Percentiles rank a stretch among this genome's conserved stretches.
phyloP scores from a whole-genome alignment of 2,329 filamentous ascomycete genomes.

The Aspergillus sp. region DNA sequence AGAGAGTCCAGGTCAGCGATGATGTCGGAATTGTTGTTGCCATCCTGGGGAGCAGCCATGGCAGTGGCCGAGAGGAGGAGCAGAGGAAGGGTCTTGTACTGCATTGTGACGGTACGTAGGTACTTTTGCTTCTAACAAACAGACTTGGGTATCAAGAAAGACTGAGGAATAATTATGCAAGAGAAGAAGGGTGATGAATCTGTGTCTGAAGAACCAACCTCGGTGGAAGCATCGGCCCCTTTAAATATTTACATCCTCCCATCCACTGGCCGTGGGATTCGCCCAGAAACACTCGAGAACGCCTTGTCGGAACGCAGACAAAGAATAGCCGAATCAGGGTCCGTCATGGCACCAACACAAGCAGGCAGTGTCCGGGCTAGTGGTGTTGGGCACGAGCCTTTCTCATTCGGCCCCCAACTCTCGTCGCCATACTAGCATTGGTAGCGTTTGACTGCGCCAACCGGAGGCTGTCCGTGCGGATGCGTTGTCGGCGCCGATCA shows the following conservation, averaged over 20 bases:
- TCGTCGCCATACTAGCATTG: background rate
- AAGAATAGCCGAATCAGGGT: too few relatives aligned
- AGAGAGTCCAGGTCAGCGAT: conserved; percentile 1
- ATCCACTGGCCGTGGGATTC: background rate
- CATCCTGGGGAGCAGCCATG: conserved; percentile 9
- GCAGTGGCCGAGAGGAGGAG: conserved; percentile 16
- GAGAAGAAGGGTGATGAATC: background rate
- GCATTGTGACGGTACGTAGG: conserved; percentile 11
- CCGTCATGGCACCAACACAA: background rate
- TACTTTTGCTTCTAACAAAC: background rate
- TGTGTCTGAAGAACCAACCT: background rate
- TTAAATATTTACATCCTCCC: too few relatives aligned
- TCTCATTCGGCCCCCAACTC: background rate
- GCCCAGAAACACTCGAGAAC: background rate
- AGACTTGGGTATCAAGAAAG: background rate
- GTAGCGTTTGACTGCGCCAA: background rate
- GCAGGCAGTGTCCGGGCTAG: background rate
- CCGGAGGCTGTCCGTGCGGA: background rate
- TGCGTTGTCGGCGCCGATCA: background rate
- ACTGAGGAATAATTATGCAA: background rate
- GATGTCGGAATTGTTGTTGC: conserved; percentile 1
- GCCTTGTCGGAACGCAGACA: background rate
- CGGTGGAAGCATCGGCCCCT: too few relatives aligned
- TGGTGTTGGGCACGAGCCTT: background rate
- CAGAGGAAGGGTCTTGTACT: conserved; percentile 18